These are phyloP conservation scores for Sporisorium sorghi DNA, from an alignment of 1,284 basidiomycete species.

Conservation along the genomic window DNA sequence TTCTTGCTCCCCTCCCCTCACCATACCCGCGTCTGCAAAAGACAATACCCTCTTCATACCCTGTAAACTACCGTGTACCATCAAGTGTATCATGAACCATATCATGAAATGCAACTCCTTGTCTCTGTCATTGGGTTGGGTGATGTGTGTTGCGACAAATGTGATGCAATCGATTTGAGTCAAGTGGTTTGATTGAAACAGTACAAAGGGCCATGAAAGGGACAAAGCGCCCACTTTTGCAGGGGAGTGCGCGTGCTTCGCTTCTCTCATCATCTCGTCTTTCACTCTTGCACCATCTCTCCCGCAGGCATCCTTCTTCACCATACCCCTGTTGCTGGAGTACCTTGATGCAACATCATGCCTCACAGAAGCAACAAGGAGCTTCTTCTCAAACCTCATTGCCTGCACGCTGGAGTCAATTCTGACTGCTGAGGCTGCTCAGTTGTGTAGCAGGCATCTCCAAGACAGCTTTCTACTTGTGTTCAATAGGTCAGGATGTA, in stretches of 20 bases:
- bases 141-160: too few species aligned
- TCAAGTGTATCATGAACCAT: too few species aligned
- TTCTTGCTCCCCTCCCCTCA: not conserved
- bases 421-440: not conserved
- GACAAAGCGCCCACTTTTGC: not conserved
- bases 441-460: too few species aligned
- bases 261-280: not conserved
- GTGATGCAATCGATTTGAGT: too few species aligned
- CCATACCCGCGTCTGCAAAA: not conserved
- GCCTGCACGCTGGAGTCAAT: not conserved
- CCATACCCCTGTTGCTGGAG: not conserved
- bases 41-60: not conserved
- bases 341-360: not conserved
- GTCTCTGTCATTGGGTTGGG: too few species aligned
- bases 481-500: too few species aligned
- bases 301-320: not conserved
- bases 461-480: too few species aligned
- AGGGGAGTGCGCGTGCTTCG: not conserved
- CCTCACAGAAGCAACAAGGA: not conserved
- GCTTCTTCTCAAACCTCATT: not conserved
- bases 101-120: too few species aligned
- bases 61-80: not conserved
- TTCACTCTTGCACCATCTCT: not conserved
- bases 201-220: not conserved
- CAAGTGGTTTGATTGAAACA: not conserved